phyloP scores from a whole-genome alignment of 768 basidiomycete species.

The Ramaria sp. region DNA sequence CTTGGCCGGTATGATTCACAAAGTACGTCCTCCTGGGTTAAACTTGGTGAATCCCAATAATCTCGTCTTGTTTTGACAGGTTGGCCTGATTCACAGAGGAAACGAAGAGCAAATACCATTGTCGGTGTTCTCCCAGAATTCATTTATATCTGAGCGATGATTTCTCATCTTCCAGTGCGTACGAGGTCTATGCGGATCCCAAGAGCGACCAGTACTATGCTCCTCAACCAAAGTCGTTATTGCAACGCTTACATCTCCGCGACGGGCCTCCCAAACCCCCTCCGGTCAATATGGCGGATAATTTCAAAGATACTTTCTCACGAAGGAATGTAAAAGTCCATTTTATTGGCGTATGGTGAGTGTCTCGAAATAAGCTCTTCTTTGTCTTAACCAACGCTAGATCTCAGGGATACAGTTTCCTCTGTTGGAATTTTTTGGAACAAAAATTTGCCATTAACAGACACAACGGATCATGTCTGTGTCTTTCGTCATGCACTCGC shows the following conservation, averaged over 20 bases:
- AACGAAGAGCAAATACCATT: slow-evolving; percentile 31
- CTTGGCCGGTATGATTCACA: slow-evolving; percentile 33
- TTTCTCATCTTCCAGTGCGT: slow-evolving; percentile 21
- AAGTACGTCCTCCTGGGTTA: slow-evolving; percentile 14
- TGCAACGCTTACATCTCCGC: background rate
- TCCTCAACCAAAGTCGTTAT: background rate
- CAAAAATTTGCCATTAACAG: slow-evolving; percentile 23
- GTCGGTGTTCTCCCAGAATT: slow-evolving; percentile 13
- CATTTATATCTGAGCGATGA: background rate
- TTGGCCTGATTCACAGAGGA: slow-evolving; percentile 29
- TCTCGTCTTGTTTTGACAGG: slow-evolving; percentile 15
- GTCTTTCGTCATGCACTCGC: slow-evolving; percentile 37
- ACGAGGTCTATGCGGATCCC: slow-evolving; percentile 25
- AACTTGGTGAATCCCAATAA: background rate
- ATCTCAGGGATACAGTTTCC: slow-evolving; percentile 35
- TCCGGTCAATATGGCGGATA: slow-evolving; percentile 5
- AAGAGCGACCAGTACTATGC: background rate
- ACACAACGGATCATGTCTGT: slow-evolving; percentile 24
- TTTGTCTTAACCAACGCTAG: too few relatives aligned
- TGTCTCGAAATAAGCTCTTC: background rate
- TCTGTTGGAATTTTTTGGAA: slow-evolving; percentile 28
- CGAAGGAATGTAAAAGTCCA: slow-evolving; percentile 25
- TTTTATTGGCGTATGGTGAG: slow-evolving; percentile 33
- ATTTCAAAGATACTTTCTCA: slow-evolving; percentile 28
- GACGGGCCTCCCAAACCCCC: background rate